Conservation (phyloP, 441 rosid genomes). For the Pelargonium australe region DNA sequence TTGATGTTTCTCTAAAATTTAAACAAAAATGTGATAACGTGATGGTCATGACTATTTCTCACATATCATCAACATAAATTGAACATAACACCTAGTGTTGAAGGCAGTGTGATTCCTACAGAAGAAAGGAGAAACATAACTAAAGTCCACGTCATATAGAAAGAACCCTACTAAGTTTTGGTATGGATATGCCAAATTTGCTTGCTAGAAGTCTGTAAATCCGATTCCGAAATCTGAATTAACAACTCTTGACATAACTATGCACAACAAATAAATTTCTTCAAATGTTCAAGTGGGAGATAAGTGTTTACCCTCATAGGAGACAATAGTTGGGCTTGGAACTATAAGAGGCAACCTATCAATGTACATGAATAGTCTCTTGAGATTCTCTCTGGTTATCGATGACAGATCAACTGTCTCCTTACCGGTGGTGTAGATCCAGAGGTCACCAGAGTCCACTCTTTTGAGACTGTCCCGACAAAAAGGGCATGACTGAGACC, state of each 20-base stretch:
- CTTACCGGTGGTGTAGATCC: conserved; percentile 51
- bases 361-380: conserved; percentile 54
- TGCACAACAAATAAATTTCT: not conserved
- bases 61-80: too few species aligned
- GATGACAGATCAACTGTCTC: conserved; percentile 43
- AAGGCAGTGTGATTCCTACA: too few species aligned
- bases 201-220: too few species aligned
- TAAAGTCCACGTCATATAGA: too few species aligned
- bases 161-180: too few species aligned
- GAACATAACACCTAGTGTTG: too few species aligned
- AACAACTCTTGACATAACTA: not conserved
- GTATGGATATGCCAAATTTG: too few species aligned
- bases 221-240: too few species aligned
- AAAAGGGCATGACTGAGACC: conserved; percentile 87
- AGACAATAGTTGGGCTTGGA: conserved; percentile 43
- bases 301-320: conserved; percentile 27
- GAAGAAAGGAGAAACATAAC: too few species aligned
- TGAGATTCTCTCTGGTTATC: conserved; percentile 48
- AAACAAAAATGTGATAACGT: too few species aligned
- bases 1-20: too few species aligned
- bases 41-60: too few species aligned
- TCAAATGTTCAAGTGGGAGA: not conserved
- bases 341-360: conserved; percentile 68
- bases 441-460: conserved; percentile 67
- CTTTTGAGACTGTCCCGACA: conserved; percentile 71